Evolutionary conservation across 495 filamentous ascomycete species (phyloP), one percentile per base, ranked within the genome.

Genomic region (Oidiodendron maius): DNA sequence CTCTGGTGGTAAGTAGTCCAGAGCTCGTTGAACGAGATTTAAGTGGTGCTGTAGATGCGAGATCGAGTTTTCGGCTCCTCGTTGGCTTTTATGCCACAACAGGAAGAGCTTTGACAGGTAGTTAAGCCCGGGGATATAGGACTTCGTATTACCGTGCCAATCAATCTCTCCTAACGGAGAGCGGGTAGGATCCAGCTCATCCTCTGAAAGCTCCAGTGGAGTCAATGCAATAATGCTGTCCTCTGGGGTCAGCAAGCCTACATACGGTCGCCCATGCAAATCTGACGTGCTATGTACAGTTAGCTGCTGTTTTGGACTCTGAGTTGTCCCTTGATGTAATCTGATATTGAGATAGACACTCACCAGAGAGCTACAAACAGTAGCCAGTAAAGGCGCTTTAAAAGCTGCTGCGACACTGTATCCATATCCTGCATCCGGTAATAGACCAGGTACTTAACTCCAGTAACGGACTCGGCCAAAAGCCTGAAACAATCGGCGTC

Each of bases 51-150:
- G 47, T 3, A 51, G 18, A 21, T 17, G 6, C 1, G 13, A 4
- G 15, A 37, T 16, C 2, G 12, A 22, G 4, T 26, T 16, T 13
- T 23, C 26, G 11, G 18, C 20, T 1, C 3, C 11, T 36, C 43
- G 40, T 17, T 51, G 52, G 16, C 47, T 55, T 3, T 12, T 25
- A 37, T 51, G 41, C 52, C 52, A 55, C 1, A 55, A 12, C 15
- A 43, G 36, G 23, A 55, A 55, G 41, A 55, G 47, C 32, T 48
- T n/a, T 15, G 48, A 40, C 2, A 46, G 52, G 26, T 26, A 38
- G 17, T 50, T 46, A 9, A 51, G 22, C 5, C 48, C 52, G 6
- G 47, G 40, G 8, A 51, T 42, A 32, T 50, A 55, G 10, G 32
- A 40, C 17, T 35, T 44, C 6, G 22, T 51, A 25, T 51, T 18